Base-by-base conservation (phyloP, 2,329 filamentous ascomycete genomes). In the Orbilia oligospora region DNA sequence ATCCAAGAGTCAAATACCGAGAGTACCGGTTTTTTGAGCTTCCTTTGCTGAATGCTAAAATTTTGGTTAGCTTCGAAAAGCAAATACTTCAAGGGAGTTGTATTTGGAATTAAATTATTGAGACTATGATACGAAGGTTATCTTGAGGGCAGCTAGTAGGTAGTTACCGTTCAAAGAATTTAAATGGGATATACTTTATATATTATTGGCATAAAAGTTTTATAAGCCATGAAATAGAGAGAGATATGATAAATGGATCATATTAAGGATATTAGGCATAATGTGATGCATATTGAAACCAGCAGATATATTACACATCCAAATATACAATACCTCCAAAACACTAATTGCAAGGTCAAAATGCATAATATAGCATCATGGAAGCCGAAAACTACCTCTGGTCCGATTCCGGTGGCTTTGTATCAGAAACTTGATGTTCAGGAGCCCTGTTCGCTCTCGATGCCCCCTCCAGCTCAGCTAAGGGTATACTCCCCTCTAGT, bases 381-480 rank as follows among this genome's bases (percentile, higher is more conserved):
- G 2, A 46, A 2, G n/a, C 6, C 8, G 22, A 55, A 9, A 33
- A 33, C 8, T 16, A 58, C 1, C 9, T 58, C 53, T 5, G 53
- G 3, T 36, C n/a, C 10, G 10, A 12, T 5, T 41, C 38, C 30
- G 30, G 30, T n/a, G 53, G 30, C 30, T 36, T 38, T 18, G 16
- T 8, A 16, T 1, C 4, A 18, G 18, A 14, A 12, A n/a, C 30
- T n/a, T 67, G 16, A n/a, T 68, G n/a, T n/a, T 68, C 38, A 30
- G 33, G 33, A 0, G 10, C 9, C 16, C 20, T 2, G 6, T 48
- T 56, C 6, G 3, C 27, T 6, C 6, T 30, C 10, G 38, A 18
- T 14, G 48, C 12, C 5, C 8, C 61, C n/a, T 73, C 61, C 9
- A 73, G 30, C 49, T 73, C 70, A n/a, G 61, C 58, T 14, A 58